Evolutionary conservation across 306 rosid genomes (phyloP).

Genomic region (Leucaena leucocephala): DNA sequence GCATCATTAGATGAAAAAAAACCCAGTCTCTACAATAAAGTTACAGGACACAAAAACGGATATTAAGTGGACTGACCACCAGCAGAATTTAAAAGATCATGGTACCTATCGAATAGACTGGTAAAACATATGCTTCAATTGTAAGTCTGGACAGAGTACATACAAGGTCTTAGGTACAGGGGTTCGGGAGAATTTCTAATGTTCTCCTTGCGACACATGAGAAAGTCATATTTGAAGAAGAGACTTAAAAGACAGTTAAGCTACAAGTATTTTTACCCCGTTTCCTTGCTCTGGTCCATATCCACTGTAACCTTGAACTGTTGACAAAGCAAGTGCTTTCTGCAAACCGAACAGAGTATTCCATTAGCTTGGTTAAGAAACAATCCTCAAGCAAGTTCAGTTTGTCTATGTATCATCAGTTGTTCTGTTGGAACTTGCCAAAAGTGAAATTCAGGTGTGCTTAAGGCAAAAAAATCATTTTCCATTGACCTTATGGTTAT

Average conservation of each 20-base stretch:
- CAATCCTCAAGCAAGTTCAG: background rate
- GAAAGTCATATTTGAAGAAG: background rate
- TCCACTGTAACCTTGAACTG: slow-evolving; percentile 61
- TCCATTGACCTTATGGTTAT: background rate
- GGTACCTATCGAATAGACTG: background rate
- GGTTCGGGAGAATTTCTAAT: background rate
- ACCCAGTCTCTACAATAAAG: background rate
- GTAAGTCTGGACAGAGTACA: background rate
- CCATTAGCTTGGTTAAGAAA: background rate
- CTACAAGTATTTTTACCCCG: slow-evolving; percentile 40
- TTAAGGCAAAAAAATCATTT: background rate
- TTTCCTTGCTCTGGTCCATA: slow-evolving; percentile 79
- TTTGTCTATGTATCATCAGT: background rate
- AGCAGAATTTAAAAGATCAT: background rate
- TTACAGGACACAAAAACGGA: background rate
- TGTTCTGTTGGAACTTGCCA: slow-evolving; percentile 7
- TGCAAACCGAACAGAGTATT: slow-evolving; percentile 30
- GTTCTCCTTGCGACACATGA: background rate
- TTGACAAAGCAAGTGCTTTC: slow-evolving; percentile 58
- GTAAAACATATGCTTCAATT: background rate
- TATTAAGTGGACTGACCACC: background rate
- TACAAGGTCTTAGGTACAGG: background rate
- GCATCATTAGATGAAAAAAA: background rate
- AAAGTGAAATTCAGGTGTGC: background rate
- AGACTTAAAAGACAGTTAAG: background rate